Conservation (phyloP, 768 basidiomycete species). For the Cyclocybe cylindracea region DNA sequence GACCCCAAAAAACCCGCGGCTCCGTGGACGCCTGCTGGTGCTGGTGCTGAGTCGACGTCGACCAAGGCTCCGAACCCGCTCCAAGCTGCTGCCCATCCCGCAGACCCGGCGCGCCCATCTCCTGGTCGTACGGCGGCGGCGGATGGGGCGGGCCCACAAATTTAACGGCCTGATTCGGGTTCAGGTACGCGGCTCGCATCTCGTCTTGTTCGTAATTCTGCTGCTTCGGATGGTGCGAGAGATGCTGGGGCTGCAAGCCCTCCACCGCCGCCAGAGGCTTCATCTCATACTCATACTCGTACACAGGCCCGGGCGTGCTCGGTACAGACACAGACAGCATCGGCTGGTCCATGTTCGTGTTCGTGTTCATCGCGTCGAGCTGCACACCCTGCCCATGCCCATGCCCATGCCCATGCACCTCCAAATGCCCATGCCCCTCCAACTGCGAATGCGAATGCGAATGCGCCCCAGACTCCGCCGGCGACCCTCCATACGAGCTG, state of each 20-base stretch:
- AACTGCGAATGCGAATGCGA: neutral
- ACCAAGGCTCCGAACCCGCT: too few species aligned
- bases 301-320: constrained; percentile 20
- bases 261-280: too few species aligned
- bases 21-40: too few species aligned
- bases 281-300: too few species aligned
- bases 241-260: constrained; percentile 2
- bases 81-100: constrained; percentile 8
- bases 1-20: too few species aligned
- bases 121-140: too few species aligned
- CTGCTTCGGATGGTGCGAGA: neutral
- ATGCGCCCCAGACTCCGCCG: neutral
- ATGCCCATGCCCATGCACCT: neutral
- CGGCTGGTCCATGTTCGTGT: constrained; percentile 18
- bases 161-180: too few species aligned
- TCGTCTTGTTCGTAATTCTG: constrained; percentile 7
- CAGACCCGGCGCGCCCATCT: constrained; percentile 9
- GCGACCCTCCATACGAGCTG: constrained; percentile 12
- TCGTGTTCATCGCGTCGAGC: constrained; percentile 3
- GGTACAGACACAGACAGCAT: constrained; percentile 19
- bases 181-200: constrained; percentile 16
- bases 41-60: too few species aligned
- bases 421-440: too few species aligned
- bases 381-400: too few species aligned
- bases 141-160: too few species aligned